A percentile compares a stretch with the other conserved stretches of the same genome.
These are phyloP conservation scores for Synchytrium microbalum DNA, from an alignment of 371 early-diverging fungal species.

Conservation along the genomic window DNA sequence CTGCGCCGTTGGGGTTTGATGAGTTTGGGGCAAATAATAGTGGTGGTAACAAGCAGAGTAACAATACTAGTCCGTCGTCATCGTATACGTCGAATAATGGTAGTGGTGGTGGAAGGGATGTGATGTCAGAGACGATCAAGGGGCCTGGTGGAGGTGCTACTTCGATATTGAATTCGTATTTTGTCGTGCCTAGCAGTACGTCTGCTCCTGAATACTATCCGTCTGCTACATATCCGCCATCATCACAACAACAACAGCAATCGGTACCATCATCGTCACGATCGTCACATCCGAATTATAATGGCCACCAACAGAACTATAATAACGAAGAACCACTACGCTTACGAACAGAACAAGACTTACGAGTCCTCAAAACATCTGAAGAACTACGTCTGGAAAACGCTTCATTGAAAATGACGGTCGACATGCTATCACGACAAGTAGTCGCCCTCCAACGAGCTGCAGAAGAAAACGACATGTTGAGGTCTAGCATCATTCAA, in stretches of 20 bases:
- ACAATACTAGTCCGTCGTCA: background rate
- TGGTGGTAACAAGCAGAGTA: background rate
- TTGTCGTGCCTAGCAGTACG: conserved; percentile 32
- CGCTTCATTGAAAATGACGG: conserved; percentile 50
- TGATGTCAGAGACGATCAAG: background rate
- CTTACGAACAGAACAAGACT: background rate
- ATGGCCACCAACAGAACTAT: background rate
- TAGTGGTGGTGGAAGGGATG: background rate
- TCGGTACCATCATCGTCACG: background rate
- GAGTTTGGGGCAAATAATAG: conserved; percentile 27
- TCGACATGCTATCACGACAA: conserved; percentile 51
- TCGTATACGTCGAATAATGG: background rate
- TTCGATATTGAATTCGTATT: conserved; percentile 52
- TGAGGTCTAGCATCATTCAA: conserved; percentile 66
- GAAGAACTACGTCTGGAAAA: conserved; percentile 67
- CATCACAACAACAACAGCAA: background rate
- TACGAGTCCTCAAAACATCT: conserved; percentile 31
- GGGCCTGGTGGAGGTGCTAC: conserved; percentile 7
- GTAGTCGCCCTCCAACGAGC: conserved; percentile 61
- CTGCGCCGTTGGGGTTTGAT: conserved; percentile 54
- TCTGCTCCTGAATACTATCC: conserved; percentile 11
- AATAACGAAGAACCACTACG: background rate
- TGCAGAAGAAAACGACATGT: conserved; percentile 61
- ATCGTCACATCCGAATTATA: background rate
- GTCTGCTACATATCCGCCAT: conserved; percentile 5